phyloP scores from a whole-genome alignment of 2,329 filamentous ascomycete genomes.

The Phialemoniopsis sp. region DNA sequence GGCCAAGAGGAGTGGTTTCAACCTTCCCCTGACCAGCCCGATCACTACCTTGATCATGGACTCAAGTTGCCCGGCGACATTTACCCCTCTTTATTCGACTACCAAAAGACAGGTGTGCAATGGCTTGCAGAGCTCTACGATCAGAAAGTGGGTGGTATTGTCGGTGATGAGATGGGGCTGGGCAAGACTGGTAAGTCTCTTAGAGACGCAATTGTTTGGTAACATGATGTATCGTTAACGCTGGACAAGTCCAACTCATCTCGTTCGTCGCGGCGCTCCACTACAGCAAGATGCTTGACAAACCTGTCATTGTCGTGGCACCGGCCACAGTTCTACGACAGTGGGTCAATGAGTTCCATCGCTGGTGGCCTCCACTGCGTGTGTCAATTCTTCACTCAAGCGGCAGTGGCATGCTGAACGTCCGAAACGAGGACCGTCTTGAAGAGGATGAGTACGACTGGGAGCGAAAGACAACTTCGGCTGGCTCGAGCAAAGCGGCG shows the following conservation, averaged over 20 bases:
- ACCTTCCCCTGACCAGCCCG: conserved; percentile 77
- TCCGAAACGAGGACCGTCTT: conserved; percentile 57
- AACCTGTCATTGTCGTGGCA: conserved; percentile 86
- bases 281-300: conserved; percentile 79
- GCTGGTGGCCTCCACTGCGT: conserved; percentile 98
- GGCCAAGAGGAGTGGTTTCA: conserved; percentile 70
- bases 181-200: conserved; percentile 66
- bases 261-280: conserved; percentile 87
- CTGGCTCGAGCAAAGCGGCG: conserved; percentile 59
- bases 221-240: conserved; percentile 5
- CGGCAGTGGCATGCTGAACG: conserved; percentile 91
- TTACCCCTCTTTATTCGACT: conserved; percentile 87
- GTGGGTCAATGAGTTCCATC: conserved; percentile 98
- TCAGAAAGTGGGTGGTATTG: conserved; percentile 86
- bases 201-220: background rate
- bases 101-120: conserved; percentile 94
- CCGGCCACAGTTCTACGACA: conserved; percentile 94
- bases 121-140: conserved; percentile 93
- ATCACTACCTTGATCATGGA: conserved; percentile 70
- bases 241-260: conserved; percentile 46
- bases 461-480: conserved; percentile 36
- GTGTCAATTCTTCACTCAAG: conserved; percentile 95
- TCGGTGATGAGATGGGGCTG: conserved; percentile 98
- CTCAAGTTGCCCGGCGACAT: conserved; percentile 89
- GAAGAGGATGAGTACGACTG: conserved; percentile 52